These are phyloP conservation scores for Tricholoma bakamatsutake DNA, from an alignment of 768 basidiomycete genomes.

Conservation along the genomic window DNA sequence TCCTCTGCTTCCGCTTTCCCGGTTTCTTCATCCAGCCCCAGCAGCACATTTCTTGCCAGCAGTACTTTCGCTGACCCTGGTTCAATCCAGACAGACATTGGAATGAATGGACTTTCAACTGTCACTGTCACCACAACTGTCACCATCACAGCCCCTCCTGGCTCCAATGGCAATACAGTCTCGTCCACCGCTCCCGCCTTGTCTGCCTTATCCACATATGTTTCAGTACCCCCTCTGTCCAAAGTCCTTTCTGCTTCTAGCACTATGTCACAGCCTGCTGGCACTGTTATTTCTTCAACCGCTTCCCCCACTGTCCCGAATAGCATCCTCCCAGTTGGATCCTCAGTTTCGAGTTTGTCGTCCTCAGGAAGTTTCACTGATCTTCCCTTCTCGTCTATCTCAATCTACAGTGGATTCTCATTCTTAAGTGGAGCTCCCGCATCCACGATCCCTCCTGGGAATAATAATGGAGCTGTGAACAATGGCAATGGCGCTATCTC, in stretches of 20 bases:
- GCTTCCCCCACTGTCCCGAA: not conserved
- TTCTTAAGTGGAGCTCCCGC: constrained; percentile 5
- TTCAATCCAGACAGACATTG: constrained; percentile 17
- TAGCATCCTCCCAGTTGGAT: not conserved
- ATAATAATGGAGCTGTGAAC: not conserved
- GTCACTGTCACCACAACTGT: constrained; percentile 30
- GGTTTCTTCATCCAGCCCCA: constrained; percentile 6
- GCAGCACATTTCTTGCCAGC: constrained; percentile 2
- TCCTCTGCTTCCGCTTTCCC: not conserved
- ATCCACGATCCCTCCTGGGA: constrained; percentile 6
- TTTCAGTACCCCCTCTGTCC: not conserved
- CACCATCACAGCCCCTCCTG: constrained; percentile 10
- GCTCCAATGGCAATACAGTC: not conserved
- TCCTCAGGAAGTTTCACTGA: constrained; percentile 4
- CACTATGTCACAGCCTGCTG: not conserved
- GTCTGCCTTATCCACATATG: constrained; percentile 8
- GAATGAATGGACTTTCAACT: constrained; percentile 28
- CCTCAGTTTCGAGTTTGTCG: constrained; percentile 5
- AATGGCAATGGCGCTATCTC: constrained; percentile 6
- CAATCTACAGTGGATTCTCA: constrained; percentile 3
- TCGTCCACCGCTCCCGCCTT: constrained; percentile 6
- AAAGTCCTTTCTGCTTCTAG: not conserved
- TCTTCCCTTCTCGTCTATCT: not conserved
- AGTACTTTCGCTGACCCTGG: constrained; percentile 8
- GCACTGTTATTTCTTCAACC: not conserved